Evolutionary conservation across 2,329 filamentous ascomycete species (phyloP).

Genomic region (Colletotrichum lindemuthianum): DNA sequence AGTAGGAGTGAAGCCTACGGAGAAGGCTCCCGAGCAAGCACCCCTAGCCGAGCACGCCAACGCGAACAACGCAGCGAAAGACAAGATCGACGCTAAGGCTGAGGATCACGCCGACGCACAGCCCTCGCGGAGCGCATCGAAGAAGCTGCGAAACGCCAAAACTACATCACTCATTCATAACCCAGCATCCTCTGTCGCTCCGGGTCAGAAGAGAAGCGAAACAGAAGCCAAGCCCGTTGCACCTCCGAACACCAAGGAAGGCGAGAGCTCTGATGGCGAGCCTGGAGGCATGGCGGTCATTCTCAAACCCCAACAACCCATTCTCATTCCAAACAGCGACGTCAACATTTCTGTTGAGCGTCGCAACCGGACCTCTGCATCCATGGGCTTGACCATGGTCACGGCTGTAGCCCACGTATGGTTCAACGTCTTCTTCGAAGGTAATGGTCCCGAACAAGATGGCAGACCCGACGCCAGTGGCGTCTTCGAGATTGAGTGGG

Average conservation of each 20-base stretch:
- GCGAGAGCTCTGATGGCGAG: constrained; percentile 44
- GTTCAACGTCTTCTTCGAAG: constrained; percentile 97
- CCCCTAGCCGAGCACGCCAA: constrained; percentile 44
- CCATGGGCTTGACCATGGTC: constrained; percentile 87
- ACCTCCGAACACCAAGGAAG: constrained; percentile 23
- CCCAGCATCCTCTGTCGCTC: background rate
- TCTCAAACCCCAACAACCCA: constrained; percentile 74
- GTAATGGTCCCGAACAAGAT: constrained; percentile 74
- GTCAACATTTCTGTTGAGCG: constrained; percentile 91
- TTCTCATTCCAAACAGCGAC: constrained; percentile 83
- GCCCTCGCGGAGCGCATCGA: constrained; percentile 35
- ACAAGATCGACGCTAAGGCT: constrained; percentile 24
- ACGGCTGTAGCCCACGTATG: constrained; percentile 94
- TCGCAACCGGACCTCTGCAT: constrained; percentile 80
- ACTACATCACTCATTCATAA: constrained; percentile 47
- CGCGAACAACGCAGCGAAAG: constrained; percentile 34
- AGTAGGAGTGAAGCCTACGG: constrained; percentile 43
- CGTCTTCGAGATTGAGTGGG: constrained; percentile 68
- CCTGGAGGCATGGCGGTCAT: constrained; percentile 78
- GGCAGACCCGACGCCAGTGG: constrained; percentile 75
- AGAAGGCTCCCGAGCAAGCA: constrained; percentile 51
- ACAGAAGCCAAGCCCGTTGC: constrained; percentile 4
- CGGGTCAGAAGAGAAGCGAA: constrained; percentile 24
- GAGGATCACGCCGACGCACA: constrained; percentile 15
- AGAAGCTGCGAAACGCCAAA: constrained; percentile 39